Conservation (phyloP, 305 asterid genomes). For the Stenogyne calaminthoides region DNA sequence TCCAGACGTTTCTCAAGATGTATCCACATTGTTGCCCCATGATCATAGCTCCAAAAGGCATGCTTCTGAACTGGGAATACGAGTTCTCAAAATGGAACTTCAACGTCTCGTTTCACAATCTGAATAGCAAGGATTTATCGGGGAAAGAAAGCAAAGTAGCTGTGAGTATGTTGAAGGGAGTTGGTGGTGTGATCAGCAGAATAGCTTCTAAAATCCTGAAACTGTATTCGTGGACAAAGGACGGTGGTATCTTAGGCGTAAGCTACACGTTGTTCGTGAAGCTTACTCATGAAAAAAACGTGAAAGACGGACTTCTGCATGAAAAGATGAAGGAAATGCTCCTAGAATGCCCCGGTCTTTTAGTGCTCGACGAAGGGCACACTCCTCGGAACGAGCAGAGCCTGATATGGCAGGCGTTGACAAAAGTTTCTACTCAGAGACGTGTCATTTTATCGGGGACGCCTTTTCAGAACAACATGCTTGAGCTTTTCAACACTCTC, state of each 20-base stretch:
- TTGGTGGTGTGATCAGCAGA: conserved; percentile 3
- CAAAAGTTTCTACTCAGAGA: conserved; percentile 46
- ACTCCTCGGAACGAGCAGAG: conserved; percentile 63
- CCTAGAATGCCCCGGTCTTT: conserved; percentile 46
- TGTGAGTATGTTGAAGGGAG: not conserved
- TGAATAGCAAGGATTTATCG: conserved; percentile 43
- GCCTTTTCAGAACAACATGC: conserved; percentile 70
- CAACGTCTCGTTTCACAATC: conserved; percentile 52
- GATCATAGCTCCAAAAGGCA: conserved; percentile 67
- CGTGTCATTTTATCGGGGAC: conserved; percentile 75
- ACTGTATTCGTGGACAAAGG: conserved; percentile 50
- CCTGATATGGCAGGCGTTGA: conserved; percentile 52
- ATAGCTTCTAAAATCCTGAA: conserved; percentile 42
- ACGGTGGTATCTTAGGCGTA: conserved; percentile 51
- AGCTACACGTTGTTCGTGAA: conserved; percentile 50
- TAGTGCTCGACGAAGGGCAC: conserved; percentile 86
- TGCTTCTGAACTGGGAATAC: conserved; percentile 72
- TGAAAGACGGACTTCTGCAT: not conserved
- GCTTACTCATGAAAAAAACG: conserved; percentile 37
- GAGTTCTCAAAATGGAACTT: conserved; percentile 61
- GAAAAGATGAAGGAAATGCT: conserved; percentile 43
- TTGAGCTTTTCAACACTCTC: conserved; percentile 62
- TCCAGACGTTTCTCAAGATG: conserved; percentile 49
- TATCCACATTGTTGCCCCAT: conserved; percentile 57
- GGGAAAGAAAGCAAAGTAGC: conserved; percentile 40